phyloP scores from a whole-genome alignment of 805 yeast genomes.

The Yarrowia sp. region DNA sequence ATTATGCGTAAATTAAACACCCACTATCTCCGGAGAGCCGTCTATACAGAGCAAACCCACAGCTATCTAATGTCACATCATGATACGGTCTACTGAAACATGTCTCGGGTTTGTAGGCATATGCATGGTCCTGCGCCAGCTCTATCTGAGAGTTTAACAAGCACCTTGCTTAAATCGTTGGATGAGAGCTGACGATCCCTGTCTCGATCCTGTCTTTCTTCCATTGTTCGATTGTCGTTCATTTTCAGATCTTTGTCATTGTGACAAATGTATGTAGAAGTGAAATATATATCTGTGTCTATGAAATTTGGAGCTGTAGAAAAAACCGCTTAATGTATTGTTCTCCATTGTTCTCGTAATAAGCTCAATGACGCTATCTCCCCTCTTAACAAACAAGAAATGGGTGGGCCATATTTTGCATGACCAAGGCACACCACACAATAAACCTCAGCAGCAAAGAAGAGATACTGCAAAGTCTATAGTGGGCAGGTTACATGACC shows the following conservation, averaged over 20 bases:
- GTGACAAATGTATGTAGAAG: too few relatives aligned
- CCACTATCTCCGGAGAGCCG: too few relatives aligned
- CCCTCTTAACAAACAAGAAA: too few relatives aligned
- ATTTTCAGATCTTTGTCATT: not conserved
- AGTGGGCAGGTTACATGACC: not conserved
- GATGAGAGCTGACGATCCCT: not conserved
- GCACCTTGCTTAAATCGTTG: not conserved
- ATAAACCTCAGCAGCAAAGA: too few relatives aligned
- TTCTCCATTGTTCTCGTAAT: too few relatives aligned
- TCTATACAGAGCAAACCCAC: not conserved
- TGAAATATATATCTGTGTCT: too few relatives aligned
- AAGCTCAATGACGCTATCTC: too few relatives aligned
- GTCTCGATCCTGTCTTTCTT: not conserved
- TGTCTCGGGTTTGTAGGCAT: not conserved
- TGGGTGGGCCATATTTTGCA: not conserved
- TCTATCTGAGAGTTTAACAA: not conserved
- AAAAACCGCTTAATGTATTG: too few relatives aligned
- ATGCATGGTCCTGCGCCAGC: slow-evolving; percentile 14
- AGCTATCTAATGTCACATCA: not conserved
- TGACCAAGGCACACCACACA: too few relatives aligned
- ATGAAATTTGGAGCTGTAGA: too few relatives aligned
- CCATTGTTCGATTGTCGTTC: not conserved
- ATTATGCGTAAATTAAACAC: too few relatives aligned
- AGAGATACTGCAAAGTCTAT: too few relatives aligned
- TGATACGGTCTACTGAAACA: not conserved